phyloP scores from a whole-genome alignment of 2,329 filamentous ascomycete species.

The Penicillium crustosum region DNA sequence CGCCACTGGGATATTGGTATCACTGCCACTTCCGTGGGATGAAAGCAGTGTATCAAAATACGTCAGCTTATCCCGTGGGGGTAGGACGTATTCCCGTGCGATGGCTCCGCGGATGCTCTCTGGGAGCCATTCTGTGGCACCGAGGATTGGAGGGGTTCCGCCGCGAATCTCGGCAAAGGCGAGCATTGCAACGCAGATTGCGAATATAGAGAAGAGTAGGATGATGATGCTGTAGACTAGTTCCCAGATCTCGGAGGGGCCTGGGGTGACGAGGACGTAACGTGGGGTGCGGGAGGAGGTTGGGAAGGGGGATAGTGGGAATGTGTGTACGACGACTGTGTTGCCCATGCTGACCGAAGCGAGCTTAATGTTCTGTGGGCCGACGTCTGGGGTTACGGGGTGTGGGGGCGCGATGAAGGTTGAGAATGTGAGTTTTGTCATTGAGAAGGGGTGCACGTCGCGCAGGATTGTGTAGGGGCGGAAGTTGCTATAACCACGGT shows the following conservation, averaged over 20 bases:
- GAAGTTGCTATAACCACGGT: slow-evolving; percentile 49
- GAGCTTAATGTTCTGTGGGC: slow-evolving; percentile 67
- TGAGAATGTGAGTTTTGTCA: slow-evolving; percentile 57
- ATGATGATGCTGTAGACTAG: slow-evolving; percentile 58
- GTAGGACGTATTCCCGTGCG: slow-evolving; percentile 41
- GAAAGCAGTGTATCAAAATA: slow-evolving; percentile 19
- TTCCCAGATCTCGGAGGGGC: slow-evolving; percentile 53
- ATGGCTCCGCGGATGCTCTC: slow-evolving; percentile 45
- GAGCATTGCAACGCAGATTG: slow-evolving; percentile 64
- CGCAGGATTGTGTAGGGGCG: slow-evolving; percentile 52
- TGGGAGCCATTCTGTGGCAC: slow-evolving; percentile 58
- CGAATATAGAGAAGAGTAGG: slow-evolving; percentile 60
- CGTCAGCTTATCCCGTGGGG: slow-evolving; percentile 19
- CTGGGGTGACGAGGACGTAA: slow-evolving; percentile 67
- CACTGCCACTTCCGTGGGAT: neutral
- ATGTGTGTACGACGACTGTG: slow-evolving; percentile 74
- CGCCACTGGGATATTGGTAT: neutral
- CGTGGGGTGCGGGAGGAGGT: slow-evolving; percentile 55
- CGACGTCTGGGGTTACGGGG: slow-evolving; percentile 49
- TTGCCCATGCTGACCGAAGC: slow-evolving; percentile 80
- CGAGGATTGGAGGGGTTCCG: slow-evolving; percentile 56
- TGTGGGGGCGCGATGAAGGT: slow-evolving; percentile 53
- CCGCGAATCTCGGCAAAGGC: slow-evolving; percentile 62
- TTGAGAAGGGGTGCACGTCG: slow-evolving; percentile 58
- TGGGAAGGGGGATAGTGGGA: slow-evolving; percentile 60